Percentiles rank a stretch among this genome's conserved stretches.
These are phyloP conservation scores for Eucalyptus cloeziana DNA, from an alignment of 345 rosid species.

Conservation along the genomic window DNA sequence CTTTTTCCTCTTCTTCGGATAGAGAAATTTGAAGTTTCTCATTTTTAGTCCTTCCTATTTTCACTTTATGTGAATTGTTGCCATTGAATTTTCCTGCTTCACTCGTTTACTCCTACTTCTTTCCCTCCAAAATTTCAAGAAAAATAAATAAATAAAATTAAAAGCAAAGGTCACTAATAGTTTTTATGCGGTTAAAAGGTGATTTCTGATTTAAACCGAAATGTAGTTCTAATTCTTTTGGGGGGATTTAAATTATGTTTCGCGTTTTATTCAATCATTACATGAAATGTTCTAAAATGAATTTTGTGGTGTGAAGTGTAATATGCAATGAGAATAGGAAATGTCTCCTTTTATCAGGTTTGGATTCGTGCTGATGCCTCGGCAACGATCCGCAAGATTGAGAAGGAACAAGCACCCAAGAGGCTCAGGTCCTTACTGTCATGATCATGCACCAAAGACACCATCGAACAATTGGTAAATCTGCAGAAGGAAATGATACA, in stretches of 20 bases:
- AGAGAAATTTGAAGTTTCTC: neutral
- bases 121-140: neutral
- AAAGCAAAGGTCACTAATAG: neutral
- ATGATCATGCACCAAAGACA: neutral
- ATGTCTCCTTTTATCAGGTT: neutral
- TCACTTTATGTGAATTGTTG: neutral
- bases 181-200: neutral
- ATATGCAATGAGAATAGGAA: neutral
- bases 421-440: neutral
- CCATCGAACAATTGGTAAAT: neutral
- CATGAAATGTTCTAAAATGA: neutral
- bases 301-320: neutral
- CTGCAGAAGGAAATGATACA: neutral
- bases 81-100: neutral
- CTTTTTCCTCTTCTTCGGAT: neutral
- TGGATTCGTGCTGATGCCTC: neutral
- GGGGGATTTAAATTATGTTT: too few species aligned
- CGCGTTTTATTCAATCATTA: too few species aligned
- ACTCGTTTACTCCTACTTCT: neutral
- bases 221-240: rapidly evolving
- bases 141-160: neutral
- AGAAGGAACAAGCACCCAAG: neutral
- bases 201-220: neutral
- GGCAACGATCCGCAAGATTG: neutral
- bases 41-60: neutral